Evolutionary conservation across 305 asterid genomes (phyloP), one percentile per base, ranked within the genome.

Genomic region (Fraxinus ornus): DNA sequence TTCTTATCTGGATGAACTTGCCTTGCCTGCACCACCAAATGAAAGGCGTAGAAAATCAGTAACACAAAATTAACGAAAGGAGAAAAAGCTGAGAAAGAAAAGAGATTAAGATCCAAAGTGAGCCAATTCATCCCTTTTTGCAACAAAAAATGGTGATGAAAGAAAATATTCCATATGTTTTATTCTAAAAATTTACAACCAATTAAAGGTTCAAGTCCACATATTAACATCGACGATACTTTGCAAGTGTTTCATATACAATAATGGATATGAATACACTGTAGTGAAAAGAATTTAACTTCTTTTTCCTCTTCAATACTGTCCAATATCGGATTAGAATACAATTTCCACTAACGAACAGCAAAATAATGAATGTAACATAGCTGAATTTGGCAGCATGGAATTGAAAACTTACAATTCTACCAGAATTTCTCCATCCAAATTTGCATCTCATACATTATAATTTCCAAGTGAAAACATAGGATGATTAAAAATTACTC

Each of bases 1-100:
- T 93, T 95, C 83, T 94, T 93, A 70, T 95, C 98, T 1, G 98
- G 98, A 83, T 94, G 98, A 82, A 94, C 98, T 89, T 95, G 92
- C 89, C 91, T 90, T 1, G 98, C 98, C 98, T 95, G 89, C 82
- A 88, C 32, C 55, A 86, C 21, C 66, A 57, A 77, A 75, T 17
- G 39, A 15, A 78, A 77, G 35, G 66, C 10, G 9, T 5, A 55
- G 66, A 55, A 52, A 55, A 55, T 55, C 64, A 55, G 66, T 21
- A 5, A 55, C 66, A 19, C 26, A 17, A n/a, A 55, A 55, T 55
- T n/a, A 55, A 55, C 66, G 9, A 55, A 55, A n/a, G 10, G 66
- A 55, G 66, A n/a, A 55, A n/a, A 55, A 55, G 22, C 66, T 55
- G 66, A 55, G 26, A n/a, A 17, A 55, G 26, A 55, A 55, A n/a